phyloP scores from a whole-genome alignment of 208 protist genomes.

The Leishmania major region DNA sequence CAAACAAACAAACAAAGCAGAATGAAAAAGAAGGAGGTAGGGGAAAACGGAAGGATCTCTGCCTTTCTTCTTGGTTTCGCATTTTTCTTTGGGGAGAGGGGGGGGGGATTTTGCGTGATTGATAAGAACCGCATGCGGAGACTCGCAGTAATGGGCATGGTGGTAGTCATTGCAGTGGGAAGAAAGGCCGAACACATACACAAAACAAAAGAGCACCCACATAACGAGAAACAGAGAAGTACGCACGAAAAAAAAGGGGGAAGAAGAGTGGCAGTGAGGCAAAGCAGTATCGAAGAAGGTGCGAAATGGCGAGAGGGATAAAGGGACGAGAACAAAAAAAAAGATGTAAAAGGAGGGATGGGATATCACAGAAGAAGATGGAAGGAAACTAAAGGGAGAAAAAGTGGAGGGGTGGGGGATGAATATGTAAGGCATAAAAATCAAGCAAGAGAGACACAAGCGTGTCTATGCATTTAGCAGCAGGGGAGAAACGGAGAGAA shows the following conservation, averaged over 20 bases:
- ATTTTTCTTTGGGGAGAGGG: not conserved
- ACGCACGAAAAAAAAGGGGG: not conserved
- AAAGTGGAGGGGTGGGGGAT: not conserved
- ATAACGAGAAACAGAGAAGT: not conserved
- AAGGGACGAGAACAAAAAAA: not conserved
- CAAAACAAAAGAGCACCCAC: not conserved
- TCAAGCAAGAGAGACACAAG: not conserved
- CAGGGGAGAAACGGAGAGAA: not conserved
- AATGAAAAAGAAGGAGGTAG: not conserved
- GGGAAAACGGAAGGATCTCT: not conserved
- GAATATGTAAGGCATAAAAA: not conserved
- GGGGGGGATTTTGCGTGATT: too few relatives aligned
- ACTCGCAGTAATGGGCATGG: not conserved
- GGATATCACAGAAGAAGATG: not conserved
- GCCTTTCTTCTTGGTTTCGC: not conserved
- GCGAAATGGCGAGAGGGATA: not conserved
- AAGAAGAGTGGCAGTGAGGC: not conserved
- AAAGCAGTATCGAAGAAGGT: constrained; percentile 1
- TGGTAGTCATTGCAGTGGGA: not conserved
- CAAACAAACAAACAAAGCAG: not conserved
- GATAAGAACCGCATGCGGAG: not conserved
- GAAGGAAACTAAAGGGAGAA: not conserved
- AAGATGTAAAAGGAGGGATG: not conserved
- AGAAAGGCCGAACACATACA: not conserved
- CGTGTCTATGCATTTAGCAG: not conserved